Evolutionary conservation across 805 yeast species (phyloP), one percentile per base, ranked within the genome.

Genomic region (Suhomyces kilbournensis): DNA sequence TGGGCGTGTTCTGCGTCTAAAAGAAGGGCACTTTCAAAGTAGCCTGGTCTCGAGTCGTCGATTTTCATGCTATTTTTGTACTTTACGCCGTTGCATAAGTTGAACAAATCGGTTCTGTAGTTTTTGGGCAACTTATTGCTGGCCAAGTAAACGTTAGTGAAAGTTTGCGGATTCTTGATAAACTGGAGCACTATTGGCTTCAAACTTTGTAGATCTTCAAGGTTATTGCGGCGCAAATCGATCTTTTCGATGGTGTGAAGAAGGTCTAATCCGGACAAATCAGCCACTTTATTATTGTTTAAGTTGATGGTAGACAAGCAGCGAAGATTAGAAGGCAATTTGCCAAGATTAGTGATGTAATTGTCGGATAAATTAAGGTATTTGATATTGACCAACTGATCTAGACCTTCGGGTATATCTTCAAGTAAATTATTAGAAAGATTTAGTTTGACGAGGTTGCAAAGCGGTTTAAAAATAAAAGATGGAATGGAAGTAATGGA

Each of bases 21-120:
- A 26, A 82, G 64, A 58, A 82, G 61, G 30, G 86, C 78, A 19
- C 80, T 74, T 65, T 82, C 87, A 65, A 82, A 80, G 51, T 82
- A 80, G 0, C 86, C 86, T 0, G 87, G 86, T 49, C 78, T 64
- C 3, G 85, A 80, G 44, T 84, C 86, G 61, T 82, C 86, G 38
- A 82, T 78, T 57, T 78, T 79, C 53, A 82, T 60, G 7, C 61
- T 60, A 56, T 80, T 80, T 22, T 71, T 70, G 53, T 76, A 76
- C 52, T 71, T 75, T 39, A 79, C 77, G 7, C 85, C 85, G 60
- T 81, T 81, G 57, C 80, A 71, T 48, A 82, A 63, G 62, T 83
- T 82, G 66, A 82, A 82, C 12, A 82, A 61, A 44, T 83, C 85
- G 15, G 76, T 73, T 53, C 87, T 63, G 56, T 78, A 81, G 17